Conservation (phyloP, 2,329 filamentous ascomycete genomes). For the Teratosphaeria pseudoeucalypti region DNA sequence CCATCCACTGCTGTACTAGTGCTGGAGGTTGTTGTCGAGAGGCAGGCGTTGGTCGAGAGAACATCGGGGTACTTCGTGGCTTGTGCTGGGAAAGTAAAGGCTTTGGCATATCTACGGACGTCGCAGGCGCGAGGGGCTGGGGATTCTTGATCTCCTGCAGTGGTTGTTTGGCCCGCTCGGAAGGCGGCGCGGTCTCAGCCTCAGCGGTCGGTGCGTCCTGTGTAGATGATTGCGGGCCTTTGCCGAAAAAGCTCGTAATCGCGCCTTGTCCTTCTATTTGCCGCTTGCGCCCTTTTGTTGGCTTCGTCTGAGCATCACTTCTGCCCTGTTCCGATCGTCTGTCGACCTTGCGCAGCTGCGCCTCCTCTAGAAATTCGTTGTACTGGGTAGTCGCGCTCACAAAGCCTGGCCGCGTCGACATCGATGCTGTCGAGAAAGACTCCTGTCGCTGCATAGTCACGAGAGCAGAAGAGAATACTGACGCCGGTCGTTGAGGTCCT, state of each 20-base stretch:
- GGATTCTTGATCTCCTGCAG: background rate
- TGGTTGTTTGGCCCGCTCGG: background rate
- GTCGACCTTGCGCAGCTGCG: slow-evolving; percentile 18
- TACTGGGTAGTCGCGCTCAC: slow-evolving; percentile 29
- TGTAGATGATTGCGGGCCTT: background rate
- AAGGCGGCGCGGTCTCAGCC: background rate
- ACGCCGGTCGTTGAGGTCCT: slow-evolving; percentile 6
- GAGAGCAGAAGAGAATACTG: slow-evolving; percentile 1
- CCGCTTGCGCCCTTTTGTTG: slow-evolving; percentile 27
- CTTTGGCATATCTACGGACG: background rate
- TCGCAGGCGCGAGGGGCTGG: background rate
- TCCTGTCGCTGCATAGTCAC: slow-evolving; percentile 18
- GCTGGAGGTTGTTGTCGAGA: background rate
- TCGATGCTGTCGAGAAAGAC: slow-evolving; percentile 19
- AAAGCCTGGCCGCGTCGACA: slow-evolving; percentile 22
- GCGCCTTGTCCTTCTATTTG: slow-evolving; percentile 39
- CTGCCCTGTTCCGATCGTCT: slow-evolving; percentile 15
- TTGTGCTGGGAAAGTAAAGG: slow-evolving; percentile 8
- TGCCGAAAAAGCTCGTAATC: slow-evolving; percentile 43
- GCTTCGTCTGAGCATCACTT: slow-evolving; percentile 6
- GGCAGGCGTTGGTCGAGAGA: background rate
- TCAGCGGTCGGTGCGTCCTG: background rate
- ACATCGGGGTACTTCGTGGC: slow-evolving; percentile 20
- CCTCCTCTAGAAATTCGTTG: slow-evolving; percentile 30
- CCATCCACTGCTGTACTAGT: slow-evolving; percentile 35